Evolutionary conservation across 2,329 filamentous ascomycete species (phyloP), one percentile per base, ranked within the genome.

Genomic region (Bipolaris cookei): DNA sequence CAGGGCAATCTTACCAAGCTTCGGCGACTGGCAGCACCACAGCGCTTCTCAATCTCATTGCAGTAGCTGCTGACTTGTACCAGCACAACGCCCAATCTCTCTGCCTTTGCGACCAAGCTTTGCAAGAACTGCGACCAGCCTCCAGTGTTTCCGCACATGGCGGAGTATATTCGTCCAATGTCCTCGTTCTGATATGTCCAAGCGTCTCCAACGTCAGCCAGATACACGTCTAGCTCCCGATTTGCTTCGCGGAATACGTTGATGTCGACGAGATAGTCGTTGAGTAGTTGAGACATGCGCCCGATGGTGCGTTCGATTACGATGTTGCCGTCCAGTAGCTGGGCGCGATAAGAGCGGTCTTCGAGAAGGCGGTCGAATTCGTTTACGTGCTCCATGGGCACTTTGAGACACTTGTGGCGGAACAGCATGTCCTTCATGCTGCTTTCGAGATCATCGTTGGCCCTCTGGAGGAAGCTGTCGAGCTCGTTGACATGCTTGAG

Each of bases 401-500:
- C 79, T 71, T 89, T 90, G 51, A 98, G 81, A 72, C 90, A 90
- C 57, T 90, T 88, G 59, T 96, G 88, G 21, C 94, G 87, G 56
- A 76, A 76, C 28, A 75, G 53, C 62, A 98, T 87, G 73, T 98
- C 95, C 58, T 86, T 82, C 42, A 88, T 85, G 4, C 92, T 91
- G 50, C 92, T 81, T 43, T 90, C 85, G 49, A 97, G 87, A 73
- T 97, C 94, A 67, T 96, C 92, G 41, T 91, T 86, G 0, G 91
- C 90, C 16, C 90, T 87, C 75, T 96, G 91, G 32, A 98, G 81
- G 70, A 97, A 97, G 68, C 90, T 88, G 76, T 98, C 95, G 28
- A 98, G 86, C 76, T 98, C 94, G 71, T 97, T 91, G 59, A 98
- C 95, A 75, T 98, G 94, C 13, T 86, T 88, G 71, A 97, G 92